Evolutionary conservation across 495 filamentous ascomycete genomes (phyloP), one percentile per base, ranked within the genome.

Genomic region (Platismatia glauca): DNA sequence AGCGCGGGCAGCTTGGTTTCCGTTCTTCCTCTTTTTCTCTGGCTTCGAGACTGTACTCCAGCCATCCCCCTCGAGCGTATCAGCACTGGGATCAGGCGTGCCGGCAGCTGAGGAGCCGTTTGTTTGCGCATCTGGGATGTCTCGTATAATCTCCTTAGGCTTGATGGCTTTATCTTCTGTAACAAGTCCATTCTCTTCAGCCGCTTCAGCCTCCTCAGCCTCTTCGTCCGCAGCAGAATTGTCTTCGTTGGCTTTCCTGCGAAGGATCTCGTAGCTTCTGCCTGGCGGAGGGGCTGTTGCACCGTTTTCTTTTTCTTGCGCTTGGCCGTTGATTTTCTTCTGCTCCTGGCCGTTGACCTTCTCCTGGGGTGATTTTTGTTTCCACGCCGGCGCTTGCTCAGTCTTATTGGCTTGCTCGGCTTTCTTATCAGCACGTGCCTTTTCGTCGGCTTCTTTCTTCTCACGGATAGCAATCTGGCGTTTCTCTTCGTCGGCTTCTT

Each of bases 401-500:
- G 74, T 72, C 58, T 75, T 78, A n/a, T 71, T 71, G 63, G 83
- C 81, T 34, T 83, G 79, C 55, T 84, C 82, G 31, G 78, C 74
- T 57, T 67, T 68, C 48, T 68, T 71, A 64, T 77, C 76, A 62
- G 78, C 79, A 44, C 73, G 72, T 13, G 62, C 71, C 63, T 75
- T 77, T 43, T 80, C 77, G 58, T 86, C 86, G 4, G 84, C 84
- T 2, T 78, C 68, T 48, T 77, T 78, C 71, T 83, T 86, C 60
- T 94, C 90, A n/a, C n/a, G n/a, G n/a, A n/a, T n/a, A 63, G 88
- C 83, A 71, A n/a, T n/a, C n/a, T n/a, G n/a, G n/a, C 86, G 87
- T 27, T 83, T 85, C 75, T 93, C 95, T 53, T 95, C 90, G 6
- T 96, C 93, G 0, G 84, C 84, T 59, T 96, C 93, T 73, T 87